phyloP scores from a whole-genome alignment of 1,284 basidiomycete genomes.

The Ganoderma lingzhi region DNA sequence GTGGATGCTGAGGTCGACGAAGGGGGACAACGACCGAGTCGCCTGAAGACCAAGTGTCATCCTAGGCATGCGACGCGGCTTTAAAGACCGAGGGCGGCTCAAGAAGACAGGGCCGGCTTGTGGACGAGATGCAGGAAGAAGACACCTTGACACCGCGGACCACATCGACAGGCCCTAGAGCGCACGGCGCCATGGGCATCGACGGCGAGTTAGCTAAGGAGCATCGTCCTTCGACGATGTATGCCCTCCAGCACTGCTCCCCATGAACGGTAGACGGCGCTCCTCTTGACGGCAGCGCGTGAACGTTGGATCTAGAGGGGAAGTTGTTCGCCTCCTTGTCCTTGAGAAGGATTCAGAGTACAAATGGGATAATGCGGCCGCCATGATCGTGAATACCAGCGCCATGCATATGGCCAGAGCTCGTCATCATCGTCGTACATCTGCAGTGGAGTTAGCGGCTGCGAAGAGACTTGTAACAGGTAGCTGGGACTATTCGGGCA shows the following conservation, averaged over 20 bases:
- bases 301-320: background rate
- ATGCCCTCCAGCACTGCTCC: background rate
- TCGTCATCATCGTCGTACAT: background rate
- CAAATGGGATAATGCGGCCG: too few relatives aligned
- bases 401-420: too few relatives aligned
- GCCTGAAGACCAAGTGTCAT: background rate
- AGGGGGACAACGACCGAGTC: background rate
- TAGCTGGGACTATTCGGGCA: background rate
- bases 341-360: background rate
- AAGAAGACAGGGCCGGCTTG: background rate
- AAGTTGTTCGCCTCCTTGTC: background rate
- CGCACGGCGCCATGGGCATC: background rate
- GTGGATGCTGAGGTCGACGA: background rate
- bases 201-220: background rate
- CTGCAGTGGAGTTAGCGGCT: background rate
- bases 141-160: background rate
- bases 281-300: background rate
- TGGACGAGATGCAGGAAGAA: background rate
- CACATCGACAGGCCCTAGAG: slow-evolving; percentile 23
- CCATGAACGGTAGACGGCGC: background rate
- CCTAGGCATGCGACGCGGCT: background rate
- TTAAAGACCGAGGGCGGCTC: background rate
- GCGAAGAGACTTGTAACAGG: background rate
- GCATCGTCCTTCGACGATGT: background rate
- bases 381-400: too few relatives aligned